These are phyloP conservation scores for Colletotrichum neosansevieriae DNA, from an alignment of 2,329 filamentous ascomycete species.

Conservation along the genomic window DNA sequence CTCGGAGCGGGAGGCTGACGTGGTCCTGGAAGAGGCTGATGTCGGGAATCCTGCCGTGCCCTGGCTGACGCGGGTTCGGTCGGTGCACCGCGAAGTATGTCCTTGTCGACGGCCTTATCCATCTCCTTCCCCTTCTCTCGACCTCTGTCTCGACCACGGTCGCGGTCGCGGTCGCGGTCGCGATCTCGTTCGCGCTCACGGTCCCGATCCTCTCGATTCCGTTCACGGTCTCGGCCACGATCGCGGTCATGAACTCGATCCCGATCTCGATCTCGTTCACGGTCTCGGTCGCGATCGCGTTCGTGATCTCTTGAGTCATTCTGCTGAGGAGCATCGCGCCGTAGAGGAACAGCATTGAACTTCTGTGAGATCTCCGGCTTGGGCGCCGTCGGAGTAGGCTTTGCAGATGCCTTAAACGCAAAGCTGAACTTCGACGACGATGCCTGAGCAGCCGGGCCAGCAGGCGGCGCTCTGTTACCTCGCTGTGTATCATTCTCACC, in stretches of 20 bases:
- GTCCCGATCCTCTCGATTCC: constrained; percentile 39
- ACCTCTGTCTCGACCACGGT: constrained; percentile 52
- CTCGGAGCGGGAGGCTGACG: constrained; percentile 55
- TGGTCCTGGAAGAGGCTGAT: constrained; percentile 50
- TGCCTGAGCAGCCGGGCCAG: constrained; percentile 64
- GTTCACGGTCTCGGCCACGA: constrained; percentile 49
- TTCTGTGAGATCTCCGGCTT: constrained; percentile 77
- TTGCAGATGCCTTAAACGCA: constrained; percentile 83
- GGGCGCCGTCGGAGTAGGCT: constrained; percentile 66
- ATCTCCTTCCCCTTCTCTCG: constrained; percentile 53
- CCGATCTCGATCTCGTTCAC: constrained; percentile 46
- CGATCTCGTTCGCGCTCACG: constrained; percentile 46
- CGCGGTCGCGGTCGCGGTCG: constrained; percentile 40
- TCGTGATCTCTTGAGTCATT: constrained; percentile 43
- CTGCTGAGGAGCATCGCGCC: constrained; percentile 54
- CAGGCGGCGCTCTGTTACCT: constrained; percentile 65
- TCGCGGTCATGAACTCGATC: constrained; percentile 44
- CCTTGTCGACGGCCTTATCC: constrained; percentile 51
- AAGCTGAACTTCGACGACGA: constrained; percentile 85
- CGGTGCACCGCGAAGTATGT: constrained; percentile 62
- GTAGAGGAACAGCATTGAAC: constrained; percentile 72
- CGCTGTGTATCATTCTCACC: constrained; percentile 64
- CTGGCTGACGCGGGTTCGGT: constrained; percentile 67
- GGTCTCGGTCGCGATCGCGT: constrained; percentile 46
- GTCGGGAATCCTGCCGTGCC: constrained; percentile 50